Conservation (phyloP, 164 flowering plant species). For the Stephania japonica region DNA sequence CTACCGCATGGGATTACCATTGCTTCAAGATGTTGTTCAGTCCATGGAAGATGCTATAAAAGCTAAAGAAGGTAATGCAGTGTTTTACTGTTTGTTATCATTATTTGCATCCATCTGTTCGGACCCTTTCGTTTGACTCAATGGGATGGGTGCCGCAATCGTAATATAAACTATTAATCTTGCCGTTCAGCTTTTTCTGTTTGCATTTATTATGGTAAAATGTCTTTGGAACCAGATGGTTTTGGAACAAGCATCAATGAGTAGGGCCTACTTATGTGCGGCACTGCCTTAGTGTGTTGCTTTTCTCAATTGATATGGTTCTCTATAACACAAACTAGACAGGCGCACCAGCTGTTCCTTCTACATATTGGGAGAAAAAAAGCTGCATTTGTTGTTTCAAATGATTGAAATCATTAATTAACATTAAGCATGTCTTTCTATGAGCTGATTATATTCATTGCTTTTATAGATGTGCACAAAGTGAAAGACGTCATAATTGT, state of each 20-base stretch:
- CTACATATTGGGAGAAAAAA: not conserved
- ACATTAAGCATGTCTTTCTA: too few relatives aligned
- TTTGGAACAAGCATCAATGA: not conserved
- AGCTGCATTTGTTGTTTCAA: too few relatives aligned
- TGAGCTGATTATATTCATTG: not conserved
- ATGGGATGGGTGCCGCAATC: not conserved
- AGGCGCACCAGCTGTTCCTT: not conserved
- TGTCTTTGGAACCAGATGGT: not conserved
- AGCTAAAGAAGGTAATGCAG: slow-evolving; percentile 64
- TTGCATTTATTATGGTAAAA: not conserved
- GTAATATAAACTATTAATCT: not conserved
- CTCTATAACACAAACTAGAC: not conserved
- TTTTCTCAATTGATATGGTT: not conserved
- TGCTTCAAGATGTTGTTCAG: slow-evolving; percentile 72
- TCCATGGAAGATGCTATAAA: slow-evolving; percentile 87
- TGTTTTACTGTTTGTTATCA: not conserved
- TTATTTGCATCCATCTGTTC: not conserved
- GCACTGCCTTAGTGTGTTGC: not conserved
- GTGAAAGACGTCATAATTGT: not conserved
- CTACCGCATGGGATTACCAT: slow-evolving; percentile 84
- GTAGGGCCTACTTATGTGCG: not conserved
- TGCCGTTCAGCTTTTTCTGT: not conserved
- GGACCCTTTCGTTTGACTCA: too few relatives aligned
- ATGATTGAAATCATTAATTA: too few relatives aligned
- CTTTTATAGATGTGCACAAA: not conserved